Percentiles rank a stretch among this genome's conserved stretches.
Conservation (phyloP, 345 rosid species). For the Dipteronia dyeriana region DNA sequence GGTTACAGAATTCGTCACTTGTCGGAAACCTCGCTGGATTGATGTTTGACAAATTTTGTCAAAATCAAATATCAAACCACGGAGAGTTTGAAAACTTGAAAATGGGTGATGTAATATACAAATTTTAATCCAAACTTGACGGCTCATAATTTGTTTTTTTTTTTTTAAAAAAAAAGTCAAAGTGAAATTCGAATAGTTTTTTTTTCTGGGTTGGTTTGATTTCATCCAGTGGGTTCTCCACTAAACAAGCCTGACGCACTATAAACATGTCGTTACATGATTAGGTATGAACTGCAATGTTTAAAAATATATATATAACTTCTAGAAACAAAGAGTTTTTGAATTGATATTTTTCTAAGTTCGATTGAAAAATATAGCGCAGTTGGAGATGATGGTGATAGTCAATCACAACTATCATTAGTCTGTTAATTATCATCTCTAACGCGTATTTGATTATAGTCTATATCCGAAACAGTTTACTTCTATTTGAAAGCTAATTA, state of each 20-base stretch:
- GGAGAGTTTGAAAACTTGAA: not conserved
- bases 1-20: too few species aligned
- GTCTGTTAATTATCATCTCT: not conserved
- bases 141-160: not conserved
- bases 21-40: not conserved
- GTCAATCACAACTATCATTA: slow-evolving; percentile 28
- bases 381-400: slow-evolving; percentile 30
- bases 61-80: too few species aligned
- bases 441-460: slow-evolving; percentile 16
- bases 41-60: too few species aligned
- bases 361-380: not conserved
- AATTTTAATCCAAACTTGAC: not conserved
- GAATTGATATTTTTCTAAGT: not conserved
- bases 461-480: too few species aligned
- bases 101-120: slow-evolving; percentile 10
- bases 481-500: not conserved
- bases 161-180: not conserved
- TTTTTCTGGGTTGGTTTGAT: not conserved
- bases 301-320: not conserved
- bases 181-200: not conserved
- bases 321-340: not conserved
- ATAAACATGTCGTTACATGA: slow-evolving; percentile 19
- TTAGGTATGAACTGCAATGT: slow-evolving; percentile 11
- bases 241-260: slow-evolving; percentile 18
- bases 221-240: slow-evolving; percentile 18